Percentiles rank a stretch among this genome's conserved stretches.
Evolutionary conservation across 1,284 basidiomycete species (phyloP).

Genomic region (Gymnopus androsaceus): DNA sequence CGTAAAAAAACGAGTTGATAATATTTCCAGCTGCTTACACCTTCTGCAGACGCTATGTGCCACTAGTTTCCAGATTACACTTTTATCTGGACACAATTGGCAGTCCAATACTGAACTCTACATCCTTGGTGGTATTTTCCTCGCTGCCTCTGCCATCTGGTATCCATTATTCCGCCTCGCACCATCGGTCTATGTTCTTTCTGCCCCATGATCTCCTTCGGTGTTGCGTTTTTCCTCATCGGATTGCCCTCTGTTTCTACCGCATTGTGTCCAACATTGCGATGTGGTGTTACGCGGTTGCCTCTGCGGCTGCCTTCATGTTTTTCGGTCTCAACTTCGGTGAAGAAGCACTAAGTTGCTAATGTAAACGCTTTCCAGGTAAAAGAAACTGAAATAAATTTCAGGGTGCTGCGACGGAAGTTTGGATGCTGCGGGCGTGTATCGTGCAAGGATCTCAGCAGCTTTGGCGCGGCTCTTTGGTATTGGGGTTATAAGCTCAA

Average conservation of each 20-base stretch:
- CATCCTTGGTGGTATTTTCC: conserved; percentile 84
- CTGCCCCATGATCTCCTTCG: conserved; percentile 87
- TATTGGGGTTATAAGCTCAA: conserved; percentile 89
- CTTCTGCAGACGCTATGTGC: conserved; percentile 70
- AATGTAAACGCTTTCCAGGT: no score
- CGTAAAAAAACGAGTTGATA: conserved; percentile 24
- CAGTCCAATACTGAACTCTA: conserved; percentile 84
- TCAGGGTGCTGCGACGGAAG: no score
- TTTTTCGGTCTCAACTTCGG: conserved; percentile 96
- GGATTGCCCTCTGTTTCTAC: conserved; percentile 78
- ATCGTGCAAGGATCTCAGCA: conserved; percentile 92
- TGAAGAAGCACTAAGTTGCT: conserved; percentile 78
- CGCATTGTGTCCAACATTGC: conserved; percentile 72
- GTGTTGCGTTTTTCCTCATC: conserved; percentile 86
- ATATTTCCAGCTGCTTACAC: conserved; percentile 15
- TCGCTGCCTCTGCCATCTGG: conserved; percentile 85
- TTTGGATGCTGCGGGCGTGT: no score
- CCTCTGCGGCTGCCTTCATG: conserved; percentile 85
- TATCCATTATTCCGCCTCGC: conserved; percentile 87
- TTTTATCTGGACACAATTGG: conserved; percentile 84
- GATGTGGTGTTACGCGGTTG: conserved; percentile 88
- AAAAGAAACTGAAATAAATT: no score
- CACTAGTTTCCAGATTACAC: conserved; percentile 93
- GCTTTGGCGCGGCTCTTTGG: conserved; percentile 90
- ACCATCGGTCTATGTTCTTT: conserved; percentile 85